phyloP scores from a whole-genome alignment of 1,139 yeast genomes.

The Eremothecium cymbalariae region DNA sequence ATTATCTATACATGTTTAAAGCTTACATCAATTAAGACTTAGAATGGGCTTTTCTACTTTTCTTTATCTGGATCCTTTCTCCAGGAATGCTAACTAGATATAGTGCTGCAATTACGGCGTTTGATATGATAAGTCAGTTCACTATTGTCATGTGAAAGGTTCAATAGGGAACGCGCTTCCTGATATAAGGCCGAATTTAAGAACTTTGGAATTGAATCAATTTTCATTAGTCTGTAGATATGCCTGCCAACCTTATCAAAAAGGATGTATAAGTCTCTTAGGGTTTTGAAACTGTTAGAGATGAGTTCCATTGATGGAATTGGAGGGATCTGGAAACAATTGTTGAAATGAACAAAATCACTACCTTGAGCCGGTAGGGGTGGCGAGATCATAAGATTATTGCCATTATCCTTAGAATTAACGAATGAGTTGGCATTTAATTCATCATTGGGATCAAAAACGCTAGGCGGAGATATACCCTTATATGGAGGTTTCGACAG shows the following conservation, averaged over 20 bases:
- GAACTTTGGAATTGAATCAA: slow-evolving; percentile 69
- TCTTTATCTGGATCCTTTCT: no score
- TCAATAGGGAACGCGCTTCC: slow-evolving; percentile 19
- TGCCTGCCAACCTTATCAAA: slow-evolving; percentile 40
- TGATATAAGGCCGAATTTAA: slow-evolving; percentile 37
- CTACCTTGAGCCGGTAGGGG: background rate
- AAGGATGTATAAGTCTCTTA: slow-evolving; percentile 36
- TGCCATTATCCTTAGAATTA: no score
- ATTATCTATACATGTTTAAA: slow-evolving; percentile 7
- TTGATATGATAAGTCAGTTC: no score
- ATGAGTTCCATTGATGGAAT: background rate
- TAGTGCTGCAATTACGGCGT: no score
- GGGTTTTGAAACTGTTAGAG: slow-evolving; percentile 29
- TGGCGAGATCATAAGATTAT: no score
- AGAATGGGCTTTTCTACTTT: no score
- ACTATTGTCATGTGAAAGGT: no score
- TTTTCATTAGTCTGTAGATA: slow-evolving; percentile 56
- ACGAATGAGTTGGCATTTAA: no score
- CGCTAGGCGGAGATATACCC: no score
- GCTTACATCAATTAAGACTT: slow-evolving; percentile 2
- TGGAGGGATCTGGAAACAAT: background rate
- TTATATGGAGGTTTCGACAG: no score
- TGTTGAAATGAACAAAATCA: background rate
- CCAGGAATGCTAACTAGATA: no score
- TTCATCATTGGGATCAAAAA: no score